Evolutionary conservation across 192 early-diverging fungal species (phyloP).

Genomic region (Coemansia furcata): DNA sequence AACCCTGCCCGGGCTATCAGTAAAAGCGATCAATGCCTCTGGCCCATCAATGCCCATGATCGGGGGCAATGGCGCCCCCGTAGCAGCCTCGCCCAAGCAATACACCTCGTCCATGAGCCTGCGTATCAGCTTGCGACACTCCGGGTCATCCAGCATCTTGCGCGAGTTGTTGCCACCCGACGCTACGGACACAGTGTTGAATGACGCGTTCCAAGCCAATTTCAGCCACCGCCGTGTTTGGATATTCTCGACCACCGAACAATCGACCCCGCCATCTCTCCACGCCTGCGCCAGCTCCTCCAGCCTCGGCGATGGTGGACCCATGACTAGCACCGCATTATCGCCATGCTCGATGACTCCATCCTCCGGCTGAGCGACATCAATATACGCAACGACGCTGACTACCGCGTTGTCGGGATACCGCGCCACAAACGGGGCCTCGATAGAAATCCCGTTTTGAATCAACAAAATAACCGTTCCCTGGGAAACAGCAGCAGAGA

Average conservation of each 20-base stretch:
- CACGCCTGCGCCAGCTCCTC: slow-evolving; percentile 49
- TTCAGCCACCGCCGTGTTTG: slow-evolving; percentile 66
- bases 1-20: slow-evolving; percentile 10
- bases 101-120: slow-evolving; percentile 60
- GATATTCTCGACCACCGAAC: slow-evolving; percentile 55
- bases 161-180: slow-evolving; percentile 57
- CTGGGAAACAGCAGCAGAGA: slow-evolving; percentile 54
- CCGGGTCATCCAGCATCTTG: slow-evolving; percentile 54
- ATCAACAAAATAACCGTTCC: slow-evolving; percentile 62
- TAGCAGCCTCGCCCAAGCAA: slow-evolving; percentile 51
- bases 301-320: slow-evolving; percentile 21
- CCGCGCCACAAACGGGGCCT: slow-evolving; percentile 55
- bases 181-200: slow-evolving; percentile 65
- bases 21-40: slow-evolving; percentile 33
- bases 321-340: slow-evolving; percentile 41
- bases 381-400: slow-evolving; percentile 64
- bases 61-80: slow-evolving; percentile 34
- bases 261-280: slow-evolving; percentile 38
- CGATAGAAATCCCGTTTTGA: slow-evolving; percentile 72
- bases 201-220: slow-evolving; percentile 72
- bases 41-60: slow-evolving; percentile 17
- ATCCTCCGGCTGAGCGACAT: slow-evolving; percentile 55
- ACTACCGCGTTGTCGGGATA: slow-evolving; percentile 64
- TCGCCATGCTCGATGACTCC: slow-evolving; percentile 59
- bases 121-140: slow-evolving; percentile 42